Conservation (phyloP, 768 basidiomycete genomes). For the Kwoniella dendrophila region DNA sequence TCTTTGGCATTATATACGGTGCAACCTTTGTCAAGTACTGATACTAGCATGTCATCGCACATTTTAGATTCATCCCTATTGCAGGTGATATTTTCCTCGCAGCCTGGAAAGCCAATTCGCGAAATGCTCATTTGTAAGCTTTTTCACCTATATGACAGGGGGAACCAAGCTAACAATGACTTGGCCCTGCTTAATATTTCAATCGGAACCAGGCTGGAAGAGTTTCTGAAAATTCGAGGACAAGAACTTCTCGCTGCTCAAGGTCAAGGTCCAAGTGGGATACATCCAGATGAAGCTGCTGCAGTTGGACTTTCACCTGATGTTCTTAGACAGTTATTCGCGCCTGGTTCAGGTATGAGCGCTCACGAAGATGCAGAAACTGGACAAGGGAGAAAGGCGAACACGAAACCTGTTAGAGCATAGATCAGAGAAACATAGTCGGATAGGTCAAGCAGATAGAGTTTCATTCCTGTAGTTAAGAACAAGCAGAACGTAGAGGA, state of each 20-base stretch:
- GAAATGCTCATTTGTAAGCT: slow-evolving; percentile 72
- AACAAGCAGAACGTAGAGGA: no score
- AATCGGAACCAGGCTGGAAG: slow-evolving; percentile 63
- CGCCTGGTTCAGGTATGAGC: slow-evolving; percentile 25
- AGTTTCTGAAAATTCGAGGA: slow-evolving; percentile 76
- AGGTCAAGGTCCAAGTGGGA: slow-evolving; percentile 34
- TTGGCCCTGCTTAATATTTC: background rate
- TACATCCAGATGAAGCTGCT: slow-evolving; percentile 19
- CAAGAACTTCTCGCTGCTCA: slow-evolving; percentile 64
- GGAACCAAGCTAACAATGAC: background rate
- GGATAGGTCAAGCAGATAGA: background rate
- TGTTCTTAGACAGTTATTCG: slow-evolving; percentile 22
- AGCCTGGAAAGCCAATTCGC: slow-evolving; percentile 80
- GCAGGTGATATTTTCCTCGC: slow-evolving; percentile 77
- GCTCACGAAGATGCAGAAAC: slow-evolving; percentile 13
- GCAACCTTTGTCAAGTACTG: no score
- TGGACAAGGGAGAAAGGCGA: background rate
- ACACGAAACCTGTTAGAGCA: background rate
- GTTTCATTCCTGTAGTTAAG: no score
- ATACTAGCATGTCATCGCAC: background rate
- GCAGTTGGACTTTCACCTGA: slow-evolving; percentile 27
- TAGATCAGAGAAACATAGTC: no score
- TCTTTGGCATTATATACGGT: background rate
- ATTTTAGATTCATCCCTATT: slow-evolving; percentile 63
- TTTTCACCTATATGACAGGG: background rate